Base-by-base conservation (phyloP, 805 yeast species). In the Debaryomyces prosopidis region DNA sequence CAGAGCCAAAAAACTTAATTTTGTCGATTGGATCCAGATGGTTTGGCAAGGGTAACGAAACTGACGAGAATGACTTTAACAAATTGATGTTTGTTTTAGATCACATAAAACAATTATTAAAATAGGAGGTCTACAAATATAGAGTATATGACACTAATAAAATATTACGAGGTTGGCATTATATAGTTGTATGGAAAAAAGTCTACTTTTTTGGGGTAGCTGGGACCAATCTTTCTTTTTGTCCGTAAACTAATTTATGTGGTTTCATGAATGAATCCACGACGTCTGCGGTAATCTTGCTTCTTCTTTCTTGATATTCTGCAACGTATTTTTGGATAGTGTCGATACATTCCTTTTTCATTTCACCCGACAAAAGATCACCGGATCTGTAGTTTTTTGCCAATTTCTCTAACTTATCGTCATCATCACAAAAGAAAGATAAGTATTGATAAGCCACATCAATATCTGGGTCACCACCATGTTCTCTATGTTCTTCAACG, bases 401-500 rank as follows among this genome's bases (percentile, higher is more conserved):
- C 55, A 85, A 71, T 39, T 76, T 69, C 44, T 74, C 75, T 58
- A 94, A 76, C 58, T 86, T 81, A 34, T 74, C 91, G 62, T 94
- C 98, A 64, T 92, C 98, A 54, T 89, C 88, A 40, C 81, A 71
- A 77, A 94, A 91, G 73, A 94, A 94, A 5, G 90, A 80, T 51
- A 94, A 72, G 65, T 94, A 94, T 71, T 94, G 98, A 73, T 75
- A 94, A 2, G 99, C 89, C 45, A 94, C 96, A 66, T 94, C 99
- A 30, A 91, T 85, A 53, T 92, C 97, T 39, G 96, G 95, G 63
- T 94, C 78, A 60, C 98, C 99, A 45, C 99, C 99, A 44, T 75
- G 73, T 65, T 75, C 75, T 68, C 96, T 83, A 71, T 94, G 99
- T 58, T 89, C 96, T 65, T 94, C 99, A 39, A 87, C 71, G 2